Evolutionary conservation across 2,329 filamentous ascomycete species (phyloP).

Genomic region (Calycina marina): DNA sequence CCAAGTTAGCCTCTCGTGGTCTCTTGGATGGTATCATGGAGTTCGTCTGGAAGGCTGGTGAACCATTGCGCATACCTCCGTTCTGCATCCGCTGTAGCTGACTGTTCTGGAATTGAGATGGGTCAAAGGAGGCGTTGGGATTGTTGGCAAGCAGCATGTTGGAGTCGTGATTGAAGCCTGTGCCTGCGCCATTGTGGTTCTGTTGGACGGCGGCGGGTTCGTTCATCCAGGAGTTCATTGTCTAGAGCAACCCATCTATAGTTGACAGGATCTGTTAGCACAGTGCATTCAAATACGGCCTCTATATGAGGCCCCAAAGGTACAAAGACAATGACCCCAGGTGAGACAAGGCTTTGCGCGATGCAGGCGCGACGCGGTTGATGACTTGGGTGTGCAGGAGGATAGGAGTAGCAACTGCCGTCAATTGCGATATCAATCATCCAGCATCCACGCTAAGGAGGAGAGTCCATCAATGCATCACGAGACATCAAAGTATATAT

Average conservation of each 20-base stretch:
- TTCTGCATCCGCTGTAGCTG: slow-evolving; percentile 55
- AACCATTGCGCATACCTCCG: slow-evolving; percentile 64
- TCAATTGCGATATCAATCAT: slow-evolving; percentile 10
- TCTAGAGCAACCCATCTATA: slow-evolving; percentile 28
- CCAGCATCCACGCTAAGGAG: slow-evolving; percentile 7
- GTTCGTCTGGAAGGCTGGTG: slow-evolving; percentile 70
- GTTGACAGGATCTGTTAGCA: slow-evolving; percentile 18
- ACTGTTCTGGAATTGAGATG: slow-evolving; percentile 33
- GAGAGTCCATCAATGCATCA: slow-evolving; percentile 10
- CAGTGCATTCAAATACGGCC: slow-evolving; percentile 9
- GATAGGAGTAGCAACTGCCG: slow-evolving; percentile 11
- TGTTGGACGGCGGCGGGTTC: slow-evolving; percentile 50
- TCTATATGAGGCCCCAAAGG: slow-evolving; percentile 13
- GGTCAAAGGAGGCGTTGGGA: slow-evolving; percentile 45
- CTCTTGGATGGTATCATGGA: slow-evolving; percentile 81
- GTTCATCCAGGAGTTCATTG: slow-evolving; percentile 63
- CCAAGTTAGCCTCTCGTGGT: slow-evolving; percentile 69
- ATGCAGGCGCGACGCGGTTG: slow-evolving; percentile 21
- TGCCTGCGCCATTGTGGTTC: slow-evolving; percentile 57
- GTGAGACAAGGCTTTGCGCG: slow-evolving; percentile 15
- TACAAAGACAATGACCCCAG: slow-evolving; percentile 13
- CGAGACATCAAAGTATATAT: slow-evolving; percentile 17
- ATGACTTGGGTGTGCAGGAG: slow-evolving; percentile 10
- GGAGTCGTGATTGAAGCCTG: slow-evolving; percentile 43
- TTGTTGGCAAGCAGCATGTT: slow-evolving; percentile 45